Base-by-base conservation (phyloP, 2,329 filamentous ascomycete species). In the Aspergillus pseudoviridinutans region DNA sequence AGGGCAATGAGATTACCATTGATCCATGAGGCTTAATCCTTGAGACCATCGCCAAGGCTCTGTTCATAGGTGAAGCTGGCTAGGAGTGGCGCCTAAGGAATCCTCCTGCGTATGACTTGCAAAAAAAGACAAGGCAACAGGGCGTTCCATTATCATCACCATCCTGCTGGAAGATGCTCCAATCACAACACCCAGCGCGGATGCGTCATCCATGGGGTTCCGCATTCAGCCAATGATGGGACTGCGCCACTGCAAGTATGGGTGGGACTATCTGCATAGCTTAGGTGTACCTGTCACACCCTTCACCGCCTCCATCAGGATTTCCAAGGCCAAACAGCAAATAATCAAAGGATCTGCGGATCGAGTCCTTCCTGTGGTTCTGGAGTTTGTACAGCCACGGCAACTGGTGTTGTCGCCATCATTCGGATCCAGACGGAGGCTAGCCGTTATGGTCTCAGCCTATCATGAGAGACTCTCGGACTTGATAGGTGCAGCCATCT, bases 231-330 rank as follows among this genome's bases (percentile, higher is more conserved):
- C 54, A 56, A 56, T 56, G 41, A 47, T 4, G 49, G 20, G 27
- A 27, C 44, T 27, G 44, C 44, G 44, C 44, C 44, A 47, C 44
- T 17, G 32, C 32, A 38, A 14, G 49, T 56, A 50, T 56, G 54
- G 49, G 54, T 56, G 50, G 54, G 27, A n/a, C 54, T 27, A 22
- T 56, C 49, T 38, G 14, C 32, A 38, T 17, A 38, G 5, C 32
- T 24, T 46, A 46, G 42, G 20, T 46, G 22, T 58, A 54, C 58
- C 60, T 62, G 60, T 62, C 60, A 62, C 60, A 58, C 58, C 54
- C 50, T 46, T 60, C 61, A 63, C 61, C 59, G 61, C 61, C 57
- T 58, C 59, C 38, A 47, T 12, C 41, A 25, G 51, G 38, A 51
- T 35, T 35, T 49, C n/a, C 42, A 24, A 38, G 29, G 22, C 57